Conservation (phyloP, 2,329 filamentous ascomycete species). For the Pseudophaeomoniella oleicola region DNA sequence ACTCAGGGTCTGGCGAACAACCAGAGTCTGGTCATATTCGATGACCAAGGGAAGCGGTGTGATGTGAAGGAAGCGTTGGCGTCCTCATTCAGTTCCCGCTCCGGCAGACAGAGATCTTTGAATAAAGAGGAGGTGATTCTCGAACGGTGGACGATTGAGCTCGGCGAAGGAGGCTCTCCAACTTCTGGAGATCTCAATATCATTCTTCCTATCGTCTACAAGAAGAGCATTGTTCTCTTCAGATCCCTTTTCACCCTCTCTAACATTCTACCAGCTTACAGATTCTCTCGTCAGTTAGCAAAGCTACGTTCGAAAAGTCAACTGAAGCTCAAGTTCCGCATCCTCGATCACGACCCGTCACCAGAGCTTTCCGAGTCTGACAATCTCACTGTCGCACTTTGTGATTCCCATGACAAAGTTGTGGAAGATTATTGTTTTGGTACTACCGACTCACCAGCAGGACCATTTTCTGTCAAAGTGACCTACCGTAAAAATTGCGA, state of each 20-base stretch:
- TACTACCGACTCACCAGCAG: conserved; percentile 72
- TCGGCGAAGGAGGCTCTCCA: conserved; percentile 44
- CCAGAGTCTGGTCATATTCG: conserved; percentile 74
- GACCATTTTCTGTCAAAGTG: conserved; percentile 66
- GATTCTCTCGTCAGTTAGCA: conserved; percentile 59
- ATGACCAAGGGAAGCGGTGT: conserved; percentile 83
- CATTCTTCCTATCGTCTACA: conserved; percentile 77
- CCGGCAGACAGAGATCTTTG: conserved; percentile 17
- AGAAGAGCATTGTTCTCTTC: conserved; percentile 91
- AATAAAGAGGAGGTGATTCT: conserved; percentile 59
- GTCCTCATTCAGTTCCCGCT: conserved; percentile 32
- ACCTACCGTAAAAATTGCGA: conserved; percentile 78
- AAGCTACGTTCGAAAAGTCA: conserved; percentile 51
- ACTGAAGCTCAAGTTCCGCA: conserved; percentile 66
- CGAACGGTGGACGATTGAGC: conserved; percentile 79
- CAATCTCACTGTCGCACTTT: conserved; percentile 55
- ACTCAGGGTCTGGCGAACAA: conserved; percentile 63
- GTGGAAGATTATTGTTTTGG: conserved; percentile 69
- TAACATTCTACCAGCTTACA: conserved; percentile 74
- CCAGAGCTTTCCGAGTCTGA: conserved; percentile 44
- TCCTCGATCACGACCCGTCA: conserved; percentile 45
- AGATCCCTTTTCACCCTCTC: conserved; percentile 72
- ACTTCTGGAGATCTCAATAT: conserved; percentile 31
- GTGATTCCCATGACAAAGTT: conserved; percentile 46
- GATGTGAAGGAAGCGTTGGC: conserved; percentile 77